phyloP scores from a whole-genome alignment of 345 rosid genomes.

The Dipteronia dyeriana region DNA sequence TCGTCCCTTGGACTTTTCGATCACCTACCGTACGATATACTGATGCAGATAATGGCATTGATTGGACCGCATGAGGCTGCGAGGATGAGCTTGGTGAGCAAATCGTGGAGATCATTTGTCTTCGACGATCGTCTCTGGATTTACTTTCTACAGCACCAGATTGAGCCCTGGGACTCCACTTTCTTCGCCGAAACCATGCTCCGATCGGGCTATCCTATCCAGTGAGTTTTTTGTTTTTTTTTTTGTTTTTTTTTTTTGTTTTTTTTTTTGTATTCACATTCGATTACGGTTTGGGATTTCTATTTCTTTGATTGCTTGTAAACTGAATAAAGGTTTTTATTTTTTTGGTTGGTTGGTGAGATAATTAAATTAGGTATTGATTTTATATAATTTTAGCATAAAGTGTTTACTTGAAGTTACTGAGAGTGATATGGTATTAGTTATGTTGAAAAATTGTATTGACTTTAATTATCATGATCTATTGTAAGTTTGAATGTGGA shows the following conservation, averaged over 20 bases:
- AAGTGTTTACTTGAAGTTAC: neutral
- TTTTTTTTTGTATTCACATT: neutral
- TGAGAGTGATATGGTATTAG: neutral
- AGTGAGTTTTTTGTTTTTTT: slow-evolving; percentile 34
- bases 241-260: no score
- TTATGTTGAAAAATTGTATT: neutral
- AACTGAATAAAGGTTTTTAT: neutral
- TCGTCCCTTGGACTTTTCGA: slow-evolving; percentile 64
- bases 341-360: neutral
- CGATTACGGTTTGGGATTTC: neutral
- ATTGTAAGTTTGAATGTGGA: neutral
- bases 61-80: slow-evolving; percentile 69
- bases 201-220: slow-evolving; percentile 67
- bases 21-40: slow-evolving; percentile 58
- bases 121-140: slow-evolving; percentile 70
- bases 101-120: slow-evolving; percentile 52
- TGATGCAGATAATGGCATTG: slow-evolving; percentile 55
- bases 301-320: neutral
- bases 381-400: no score
- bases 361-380: no score
- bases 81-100: slow-evolving; percentile 46
- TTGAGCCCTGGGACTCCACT: slow-evolving; percentile 52
- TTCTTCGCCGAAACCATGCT: slow-evolving; percentile 70
- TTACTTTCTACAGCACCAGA: slow-evolving; percentile 50
- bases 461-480: neutral